A percentile compares a stretch with the other conserved stretches of the same genome.
These are phyloP conservation scores for Bipolaris bicolor DNA, from an alignment of 2,329 filamentous ascomycete genomes.

Conservation along the genomic window DNA sequence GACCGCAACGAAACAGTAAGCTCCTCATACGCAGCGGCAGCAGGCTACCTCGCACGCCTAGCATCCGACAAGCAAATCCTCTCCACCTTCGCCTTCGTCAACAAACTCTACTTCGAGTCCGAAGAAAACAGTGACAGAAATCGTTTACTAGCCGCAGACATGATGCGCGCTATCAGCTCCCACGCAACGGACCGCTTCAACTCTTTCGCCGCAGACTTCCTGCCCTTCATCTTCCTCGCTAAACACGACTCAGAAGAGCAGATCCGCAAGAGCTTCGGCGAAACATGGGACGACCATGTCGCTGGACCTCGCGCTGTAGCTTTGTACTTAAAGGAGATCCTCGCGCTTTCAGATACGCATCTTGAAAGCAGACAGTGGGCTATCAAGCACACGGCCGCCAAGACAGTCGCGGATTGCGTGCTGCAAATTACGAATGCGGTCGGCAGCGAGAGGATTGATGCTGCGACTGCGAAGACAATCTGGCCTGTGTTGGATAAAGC, in stretches of 20 bases:
- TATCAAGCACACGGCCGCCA: slow-evolving; percentile 85
- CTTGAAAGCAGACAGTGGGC: slow-evolving; percentile 86
- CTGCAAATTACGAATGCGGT: slow-evolving; percentile 67
- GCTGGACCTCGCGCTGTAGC: slow-evolving; percentile 81
- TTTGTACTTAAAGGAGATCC: slow-evolving; percentile 84
- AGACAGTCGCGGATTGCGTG: slow-evolving; percentile 77
- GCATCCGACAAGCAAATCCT: slow-evolving; percentile 65
- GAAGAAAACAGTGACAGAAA: slow-evolving; percentile 77
- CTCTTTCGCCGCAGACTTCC: slow-evolving; percentile 71
- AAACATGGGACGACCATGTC: slow-evolving; percentile 90
- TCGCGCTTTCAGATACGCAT: slow-evolving; percentile 68
- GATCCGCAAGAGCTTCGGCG: slow-evolving; percentile 77
- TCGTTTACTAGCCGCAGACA: slow-evolving; percentile 78
- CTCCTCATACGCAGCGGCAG: slow-evolving; percentile 82
- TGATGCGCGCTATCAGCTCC: slow-evolving; percentile 82
- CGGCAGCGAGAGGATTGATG: slow-evolving; percentile 62
- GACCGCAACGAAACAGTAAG: slow-evolving; percentile 95
- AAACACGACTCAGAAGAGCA: slow-evolving; percentile 85
- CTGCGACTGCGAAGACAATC: slow-evolving; percentile 65
- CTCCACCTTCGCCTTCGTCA: slow-evolving; percentile 60
- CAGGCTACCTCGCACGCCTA: slow-evolving; percentile 79
- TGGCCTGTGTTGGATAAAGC: slow-evolving; percentile 87
- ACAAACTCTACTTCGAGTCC: slow-evolving; percentile 78
- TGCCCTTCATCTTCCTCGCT: slow-evolving; percentile 88
- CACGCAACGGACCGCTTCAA: slow-evolving; percentile 88